These are phyloP conservation scores for Dactylella cylindrospora DNA, from an alignment of 2,329 filamentous ascomycete species.

Conservation along the genomic window DNA sequence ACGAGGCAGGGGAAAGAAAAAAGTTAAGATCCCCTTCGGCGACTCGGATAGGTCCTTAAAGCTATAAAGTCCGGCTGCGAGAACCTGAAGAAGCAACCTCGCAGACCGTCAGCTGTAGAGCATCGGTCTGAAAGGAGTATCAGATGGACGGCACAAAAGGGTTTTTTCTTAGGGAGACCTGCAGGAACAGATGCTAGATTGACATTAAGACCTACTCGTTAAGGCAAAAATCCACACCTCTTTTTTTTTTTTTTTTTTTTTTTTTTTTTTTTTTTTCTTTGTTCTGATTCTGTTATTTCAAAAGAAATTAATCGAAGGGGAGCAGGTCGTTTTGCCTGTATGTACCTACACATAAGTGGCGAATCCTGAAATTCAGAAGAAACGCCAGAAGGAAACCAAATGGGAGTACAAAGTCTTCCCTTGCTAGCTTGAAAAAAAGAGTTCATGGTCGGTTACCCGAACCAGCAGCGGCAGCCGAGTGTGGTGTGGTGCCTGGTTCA, in stretches of 20 bases:
- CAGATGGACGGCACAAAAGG: conserved; percentile 20
- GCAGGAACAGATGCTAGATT: conserved; percentile 26
- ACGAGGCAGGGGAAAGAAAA: too few species aligned
- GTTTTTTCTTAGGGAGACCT: conserved; percentile 22
- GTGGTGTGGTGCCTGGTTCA: conserved; percentile 43
- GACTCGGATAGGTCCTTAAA: conserved; percentile 30
- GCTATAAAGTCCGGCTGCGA: too few species aligned
- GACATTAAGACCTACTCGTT: conserved; percentile 34
- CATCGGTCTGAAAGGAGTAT: conserved; percentile 19
- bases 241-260: too few species aligned
- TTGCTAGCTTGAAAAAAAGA: not conserved
- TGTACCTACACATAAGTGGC: too few species aligned
- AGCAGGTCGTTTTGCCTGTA: too few species aligned
- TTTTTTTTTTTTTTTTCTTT: too few species aligned
- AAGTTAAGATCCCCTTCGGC: conserved; percentile 21
- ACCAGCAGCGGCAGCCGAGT: conserved; percentile 37
- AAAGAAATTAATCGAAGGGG: too few species aligned
- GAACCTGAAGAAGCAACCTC: conserved; percentile 17
- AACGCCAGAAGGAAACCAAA: conserved; percentile 5
- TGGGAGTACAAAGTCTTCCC: not conserved
- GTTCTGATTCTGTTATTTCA: too few species aligned
- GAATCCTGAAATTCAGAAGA: too few species aligned
- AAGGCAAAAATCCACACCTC: conserved; percentile 4
- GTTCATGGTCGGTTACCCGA: conserved; percentile 18
- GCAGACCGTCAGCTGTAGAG: not conserved